Conservation (phyloP, 2,329 filamentous ascomycete genomes). For the Phialocephala sp. region DNA sequence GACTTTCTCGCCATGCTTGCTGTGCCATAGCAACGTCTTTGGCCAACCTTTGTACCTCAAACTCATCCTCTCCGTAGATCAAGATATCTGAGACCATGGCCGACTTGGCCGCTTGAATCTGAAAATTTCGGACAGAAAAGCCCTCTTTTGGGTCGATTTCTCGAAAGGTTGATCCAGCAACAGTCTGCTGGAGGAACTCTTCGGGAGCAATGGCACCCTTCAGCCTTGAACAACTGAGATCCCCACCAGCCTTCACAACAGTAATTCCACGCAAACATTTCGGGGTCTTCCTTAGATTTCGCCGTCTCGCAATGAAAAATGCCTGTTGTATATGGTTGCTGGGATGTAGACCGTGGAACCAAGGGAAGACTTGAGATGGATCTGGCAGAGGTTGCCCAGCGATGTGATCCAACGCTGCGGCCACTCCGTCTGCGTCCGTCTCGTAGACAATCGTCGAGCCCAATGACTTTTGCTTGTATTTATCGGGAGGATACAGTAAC, state of each 20-base stretch:
- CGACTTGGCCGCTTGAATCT: conserved; percentile 90
- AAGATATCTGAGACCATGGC: conserved; percentile 91
- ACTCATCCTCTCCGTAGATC: conserved; percentile 80
- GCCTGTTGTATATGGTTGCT: conserved; percentile 87
- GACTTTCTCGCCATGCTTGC: conserved; percentile 71
- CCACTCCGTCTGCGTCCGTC: conserved; percentile 71
- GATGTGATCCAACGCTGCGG: conserved; percentile 75
- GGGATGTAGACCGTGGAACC: conserved; percentile 91
- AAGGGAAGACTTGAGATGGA: conserved; percentile 88
- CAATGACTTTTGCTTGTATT: conserved; percentile 59
- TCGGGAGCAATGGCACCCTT: conserved; percentile 86
- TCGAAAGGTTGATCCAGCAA: conserved; percentile 59
- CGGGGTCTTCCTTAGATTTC: conserved; percentile 71
- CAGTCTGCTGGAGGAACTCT: conserved; percentile 72
- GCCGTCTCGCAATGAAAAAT: conserved; percentile 84
- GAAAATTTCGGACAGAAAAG: conserved; percentile 96
- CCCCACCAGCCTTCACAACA: conserved; percentile 86
- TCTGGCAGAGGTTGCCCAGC: conserved; percentile 83
- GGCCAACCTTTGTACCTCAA: conserved; percentile 65
- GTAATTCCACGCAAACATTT: conserved; percentile 81
- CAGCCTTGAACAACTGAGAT: conserved; percentile 74
- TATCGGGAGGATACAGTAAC: conserved; percentile 75
- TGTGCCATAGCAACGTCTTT: conserved; percentile 79
- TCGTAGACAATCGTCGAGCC: conserved; percentile 69
- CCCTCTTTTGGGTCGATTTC: conserved; percentile 87